phyloP scores from a whole-genome alignment of 371 early-diverging fungal species.

The Coemansia sp. region DNA sequence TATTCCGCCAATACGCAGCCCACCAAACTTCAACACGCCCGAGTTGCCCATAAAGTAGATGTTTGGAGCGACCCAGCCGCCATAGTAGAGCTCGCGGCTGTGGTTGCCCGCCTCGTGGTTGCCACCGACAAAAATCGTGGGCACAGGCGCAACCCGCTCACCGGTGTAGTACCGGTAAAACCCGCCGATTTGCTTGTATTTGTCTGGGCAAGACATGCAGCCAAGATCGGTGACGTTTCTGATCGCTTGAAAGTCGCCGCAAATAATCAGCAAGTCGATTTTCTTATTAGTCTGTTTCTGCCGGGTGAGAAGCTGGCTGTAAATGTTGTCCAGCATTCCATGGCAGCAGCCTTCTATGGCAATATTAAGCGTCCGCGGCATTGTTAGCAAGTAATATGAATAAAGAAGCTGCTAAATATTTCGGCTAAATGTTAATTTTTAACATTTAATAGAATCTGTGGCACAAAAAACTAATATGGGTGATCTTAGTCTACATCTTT shows the following conservation, averaged over 20 bases:
- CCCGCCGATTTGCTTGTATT: slow-evolving; percentile 75
- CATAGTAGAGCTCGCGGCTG: slow-evolving; percentile 90
- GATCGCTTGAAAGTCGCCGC: slow-evolving; percentile 96
- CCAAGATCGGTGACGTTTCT: slow-evolving; percentile 81
- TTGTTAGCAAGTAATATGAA: neutral
- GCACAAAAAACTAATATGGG: neutral
- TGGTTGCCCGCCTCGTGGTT: slow-evolving; percentile 96
- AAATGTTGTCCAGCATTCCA: slow-evolving; percentile 89
- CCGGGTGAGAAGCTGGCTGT: slow-evolving; percentile 60
- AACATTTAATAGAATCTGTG: neutral
- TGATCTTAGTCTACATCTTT: slow-evolving; percentile 2
- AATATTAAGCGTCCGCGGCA: slow-evolving; percentile 48
- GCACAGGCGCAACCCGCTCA: slow-evolving; percentile 71
- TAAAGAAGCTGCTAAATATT: neutral
- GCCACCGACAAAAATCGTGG: slow-evolving; percentile 94
- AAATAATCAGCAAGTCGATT: slow-evolving; percentile 89
- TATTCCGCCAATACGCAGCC: slow-evolving; percentile 87
- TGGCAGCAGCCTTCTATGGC: slow-evolving; percentile 95
- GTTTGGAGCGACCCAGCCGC: slow-evolving; percentile 95
- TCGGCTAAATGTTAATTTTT: neutral
- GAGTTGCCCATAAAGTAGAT: slow-evolving; percentile 91
- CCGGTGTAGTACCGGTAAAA: slow-evolving; percentile 94
- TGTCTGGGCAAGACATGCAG: slow-evolving; percentile 77
- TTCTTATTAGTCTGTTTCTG: slow-evolving; percentile 62
- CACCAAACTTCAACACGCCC: slow-evolving; percentile 76